Conservation (phyloP, 768 basidiomycete species). For the Rhodotorula graminis region DNA sequence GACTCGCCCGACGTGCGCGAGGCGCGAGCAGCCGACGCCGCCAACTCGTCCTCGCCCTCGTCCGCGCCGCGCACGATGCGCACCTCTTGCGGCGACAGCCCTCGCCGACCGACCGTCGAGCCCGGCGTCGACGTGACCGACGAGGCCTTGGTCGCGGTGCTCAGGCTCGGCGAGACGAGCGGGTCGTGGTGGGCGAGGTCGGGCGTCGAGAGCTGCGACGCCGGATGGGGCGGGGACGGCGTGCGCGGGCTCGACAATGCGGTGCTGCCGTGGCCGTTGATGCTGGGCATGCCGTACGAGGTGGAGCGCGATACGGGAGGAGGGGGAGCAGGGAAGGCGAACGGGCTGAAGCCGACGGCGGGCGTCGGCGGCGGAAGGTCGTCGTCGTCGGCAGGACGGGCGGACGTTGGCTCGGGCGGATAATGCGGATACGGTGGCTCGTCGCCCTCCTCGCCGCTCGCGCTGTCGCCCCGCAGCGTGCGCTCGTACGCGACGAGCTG, state of each 20-base stretch:
- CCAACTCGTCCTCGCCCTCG: background rate
- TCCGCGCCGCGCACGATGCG: background rate
- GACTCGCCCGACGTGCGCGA: slow-evolving; percentile 9
- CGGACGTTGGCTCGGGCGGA: background rate
- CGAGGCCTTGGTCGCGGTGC: slow-evolving; percentile 19
- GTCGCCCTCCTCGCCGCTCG: slow-evolving; percentile 22
- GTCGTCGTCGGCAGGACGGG: background rate
- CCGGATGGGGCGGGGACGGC: slow-evolving; percentile 16
- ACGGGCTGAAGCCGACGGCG: background rate
- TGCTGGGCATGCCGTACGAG: background rate
- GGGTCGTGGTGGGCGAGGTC: slow-evolving; percentile 16
- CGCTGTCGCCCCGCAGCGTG: slow-evolving; percentile 40
- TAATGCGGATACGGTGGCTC: slow-evolving; percentile 20
- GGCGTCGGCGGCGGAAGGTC: background rate
- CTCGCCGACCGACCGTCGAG: background rate
- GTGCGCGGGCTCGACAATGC: slow-evolving; percentile 16
- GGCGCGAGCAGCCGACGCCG: background rate
- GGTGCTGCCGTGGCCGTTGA: background rate
- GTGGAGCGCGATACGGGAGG: background rate
- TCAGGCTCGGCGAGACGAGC: slow-evolving; percentile 16
- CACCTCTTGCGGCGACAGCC: background rate
- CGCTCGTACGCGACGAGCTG: slow-evolving; percentile 89
- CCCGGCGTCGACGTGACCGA: slow-evolving; percentile 27
- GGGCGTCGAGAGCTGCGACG: slow-evolving; percentile 31
- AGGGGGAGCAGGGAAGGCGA: background rate